A percentile compares a stretch with the other conserved stretches of the same genome.
These are phyloP conservation scores for Aspergillus glaucus DNA, from an alignment of 2,329 filamentous ascomycete species.

Conservation along the genomic window DNA sequence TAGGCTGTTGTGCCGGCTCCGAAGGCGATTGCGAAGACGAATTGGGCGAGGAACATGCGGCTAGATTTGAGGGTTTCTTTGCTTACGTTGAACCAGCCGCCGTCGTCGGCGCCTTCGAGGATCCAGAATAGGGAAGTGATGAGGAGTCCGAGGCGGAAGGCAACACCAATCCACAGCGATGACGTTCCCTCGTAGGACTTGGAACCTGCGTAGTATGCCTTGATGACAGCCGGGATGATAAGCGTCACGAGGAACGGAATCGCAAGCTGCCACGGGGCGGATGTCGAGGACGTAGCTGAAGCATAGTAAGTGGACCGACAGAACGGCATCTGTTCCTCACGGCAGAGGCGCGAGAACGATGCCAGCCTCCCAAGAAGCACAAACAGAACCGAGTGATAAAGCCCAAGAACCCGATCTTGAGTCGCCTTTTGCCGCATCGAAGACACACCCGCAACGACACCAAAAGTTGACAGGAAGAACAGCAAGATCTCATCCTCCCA, in stretches of 20 bases:
- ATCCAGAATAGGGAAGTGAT: slow-evolving; percentile 79
- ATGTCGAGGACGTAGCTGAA: slow-evolving; percentile 84
- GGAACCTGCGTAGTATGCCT: slow-evolving; percentile 73
- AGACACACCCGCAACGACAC: slow-evolving; percentile 64
- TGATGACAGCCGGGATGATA: slow-evolving; percentile 70
- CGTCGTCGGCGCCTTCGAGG: slow-evolving; percentile 75
- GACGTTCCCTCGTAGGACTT: slow-evolving; percentile 83
- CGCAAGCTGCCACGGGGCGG: slow-evolving; percentile 77
- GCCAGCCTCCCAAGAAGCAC: slow-evolving; percentile 70
- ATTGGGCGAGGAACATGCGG: slow-evolving; percentile 72
- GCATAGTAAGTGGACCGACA: slow-evolving; percentile 95
- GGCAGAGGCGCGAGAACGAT: slow-evolving; percentile 84
- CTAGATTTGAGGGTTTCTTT: slow-evolving; percentile 62
- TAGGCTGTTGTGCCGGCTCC: slow-evolving; percentile 81
- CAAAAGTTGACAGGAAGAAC: slow-evolving; percentile 87
- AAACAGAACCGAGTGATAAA: slow-evolving; percentile 82
- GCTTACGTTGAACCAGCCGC: slow-evolving; percentile 68
- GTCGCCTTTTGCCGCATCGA: slow-evolving; percentile 66
- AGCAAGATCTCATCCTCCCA: slow-evolving; percentile 96
- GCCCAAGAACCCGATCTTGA: slow-evolving; percentile 65
- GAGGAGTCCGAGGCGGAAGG: slow-evolving; percentile 68
- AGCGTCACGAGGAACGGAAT: slow-evolving; percentile 72
- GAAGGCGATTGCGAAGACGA: slow-evolving; percentile 70
- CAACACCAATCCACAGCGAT: slow-evolving; percentile 73
- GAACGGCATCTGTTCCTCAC: slow-evolving; percentile 97